phyloP scores from a whole-genome alignment of 148 eudicot species.

The Chenopodium album region DNA sequence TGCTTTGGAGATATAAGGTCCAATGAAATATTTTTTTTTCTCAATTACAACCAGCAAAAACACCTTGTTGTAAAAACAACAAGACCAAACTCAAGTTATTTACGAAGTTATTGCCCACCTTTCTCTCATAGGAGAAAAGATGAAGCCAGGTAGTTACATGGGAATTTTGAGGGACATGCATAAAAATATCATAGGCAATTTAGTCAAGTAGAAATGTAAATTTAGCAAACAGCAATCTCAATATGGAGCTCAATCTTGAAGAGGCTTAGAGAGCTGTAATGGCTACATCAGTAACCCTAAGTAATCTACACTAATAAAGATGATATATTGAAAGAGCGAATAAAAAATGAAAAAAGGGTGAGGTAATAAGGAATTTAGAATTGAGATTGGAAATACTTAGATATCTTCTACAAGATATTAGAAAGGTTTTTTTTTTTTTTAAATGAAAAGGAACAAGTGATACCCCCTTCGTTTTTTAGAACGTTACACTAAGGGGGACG shows the following conservation, averaged over 20 bases:
- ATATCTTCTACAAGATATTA: not conserved
- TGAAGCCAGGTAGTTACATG: not conserved
- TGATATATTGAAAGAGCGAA: not conserved
- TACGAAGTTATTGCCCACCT: not conserved
- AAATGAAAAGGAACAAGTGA: not conserved
- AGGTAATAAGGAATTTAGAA: not conserved
- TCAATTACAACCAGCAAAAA: not conserved
- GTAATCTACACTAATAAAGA: not conserved
- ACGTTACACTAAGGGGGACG: too few species aligned
- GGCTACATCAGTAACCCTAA: not conserved
- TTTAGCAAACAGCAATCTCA: not conserved
- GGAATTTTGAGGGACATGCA: not conserved
- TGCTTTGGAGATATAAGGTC: constrained; percentile 3
- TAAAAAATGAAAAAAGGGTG: not conserved
- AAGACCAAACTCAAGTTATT: not conserved
- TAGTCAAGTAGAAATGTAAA: not conserved
- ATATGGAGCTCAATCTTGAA: not conserved
- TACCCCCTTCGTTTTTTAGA: not conserved
- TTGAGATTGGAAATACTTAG: not conserved
- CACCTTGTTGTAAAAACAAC: not conserved
- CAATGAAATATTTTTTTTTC: not conserved
- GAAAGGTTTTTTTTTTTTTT: too few species aligned
- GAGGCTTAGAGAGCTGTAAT: constrained; percentile 1
- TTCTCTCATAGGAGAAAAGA: not conserved
- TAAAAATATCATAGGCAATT: not conserved